A percentile compares a stretch with the other conserved stretches of the same genome.
phyloP scores from a whole-genome alignment of 2,329 filamentous ascomycete species.

The Paraphaeosphaeria sporulosa region DNA sequence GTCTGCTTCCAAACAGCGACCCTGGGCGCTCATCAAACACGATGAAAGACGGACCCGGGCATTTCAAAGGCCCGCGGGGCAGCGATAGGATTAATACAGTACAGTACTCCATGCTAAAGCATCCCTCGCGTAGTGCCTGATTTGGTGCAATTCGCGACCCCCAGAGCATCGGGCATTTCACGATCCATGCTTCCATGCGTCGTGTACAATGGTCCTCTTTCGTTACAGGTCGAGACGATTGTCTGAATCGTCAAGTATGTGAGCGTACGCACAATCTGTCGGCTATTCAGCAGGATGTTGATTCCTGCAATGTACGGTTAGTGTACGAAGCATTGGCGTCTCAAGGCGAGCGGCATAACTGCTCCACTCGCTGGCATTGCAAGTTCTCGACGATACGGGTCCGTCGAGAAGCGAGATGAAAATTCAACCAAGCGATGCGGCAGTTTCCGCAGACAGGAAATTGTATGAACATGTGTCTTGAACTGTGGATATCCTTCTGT shows the following conservation, averaged over 20 bases:
- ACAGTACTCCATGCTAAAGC: not conserved
- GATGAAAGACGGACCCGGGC: not conserved
- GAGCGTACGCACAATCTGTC: too few species aligned
- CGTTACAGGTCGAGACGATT: too few species aligned
- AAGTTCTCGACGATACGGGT: not conserved
- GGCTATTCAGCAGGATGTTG: too few species aligned
- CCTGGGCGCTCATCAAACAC: conserved; percentile 1
- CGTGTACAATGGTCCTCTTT: not conserved
- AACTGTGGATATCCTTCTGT: not conserved
- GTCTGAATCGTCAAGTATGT: too few species aligned
- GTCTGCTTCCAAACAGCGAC: not conserved
- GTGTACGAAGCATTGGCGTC: not conserved
- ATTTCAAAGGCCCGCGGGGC: not conserved
- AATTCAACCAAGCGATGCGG: not conserved
- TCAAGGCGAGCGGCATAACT: not conserved
- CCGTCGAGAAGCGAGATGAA: not conserved
- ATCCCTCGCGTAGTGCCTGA: not conserved
- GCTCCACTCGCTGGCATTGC: not conserved
- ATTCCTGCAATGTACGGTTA: not conserved
- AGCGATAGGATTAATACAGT: not conserved
- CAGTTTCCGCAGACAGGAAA: not conserved
- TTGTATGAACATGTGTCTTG: not conserved
- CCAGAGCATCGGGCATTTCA: not conserved
- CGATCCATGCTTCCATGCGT: not conserved
- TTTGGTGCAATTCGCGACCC: not conserved